These are phyloP conservation scores for Fusarium sterilihyphosum DNA, from an alignment of 2,329 filamentous ascomycete species.

Conservation along the genomic window DNA sequence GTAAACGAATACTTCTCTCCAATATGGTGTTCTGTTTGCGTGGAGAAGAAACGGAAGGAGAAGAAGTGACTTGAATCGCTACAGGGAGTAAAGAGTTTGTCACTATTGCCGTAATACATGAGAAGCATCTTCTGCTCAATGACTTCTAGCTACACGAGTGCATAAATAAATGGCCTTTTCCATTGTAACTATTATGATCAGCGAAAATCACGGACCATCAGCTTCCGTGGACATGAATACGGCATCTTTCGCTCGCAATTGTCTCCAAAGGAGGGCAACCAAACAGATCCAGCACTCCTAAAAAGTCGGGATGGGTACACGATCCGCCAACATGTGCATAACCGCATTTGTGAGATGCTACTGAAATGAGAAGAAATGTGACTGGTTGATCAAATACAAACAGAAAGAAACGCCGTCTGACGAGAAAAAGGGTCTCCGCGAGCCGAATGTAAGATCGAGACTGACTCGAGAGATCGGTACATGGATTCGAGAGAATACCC, in stretches of 20 bases:
- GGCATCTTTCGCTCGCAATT: background rate
- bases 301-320: too few species aligned
- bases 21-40: background rate
- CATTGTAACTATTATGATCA: too few species aligned
- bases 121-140: too few species aligned
- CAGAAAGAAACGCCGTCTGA: background rate
- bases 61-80: background rate
- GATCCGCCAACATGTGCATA: background rate
- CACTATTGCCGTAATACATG: background rate
- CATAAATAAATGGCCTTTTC: fast-evolving
- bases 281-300: too few species aligned
- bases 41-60: background rate
- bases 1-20: background rate
- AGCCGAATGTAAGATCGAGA: background rate
- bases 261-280: background rate
- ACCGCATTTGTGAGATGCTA: background rate
- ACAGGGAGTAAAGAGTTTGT: too few species aligned
- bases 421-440: background rate
- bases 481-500: background rate
- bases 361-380: background rate
- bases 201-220: background rate
- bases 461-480: background rate
- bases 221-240: fast-evolving
- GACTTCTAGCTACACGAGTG: background rate
- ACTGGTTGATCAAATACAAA: background rate